These are phyloP conservation scores for Rosa rugosa DNA, from an alignment of 306 rosid genomes.

Conservation along the genomic window DNA sequence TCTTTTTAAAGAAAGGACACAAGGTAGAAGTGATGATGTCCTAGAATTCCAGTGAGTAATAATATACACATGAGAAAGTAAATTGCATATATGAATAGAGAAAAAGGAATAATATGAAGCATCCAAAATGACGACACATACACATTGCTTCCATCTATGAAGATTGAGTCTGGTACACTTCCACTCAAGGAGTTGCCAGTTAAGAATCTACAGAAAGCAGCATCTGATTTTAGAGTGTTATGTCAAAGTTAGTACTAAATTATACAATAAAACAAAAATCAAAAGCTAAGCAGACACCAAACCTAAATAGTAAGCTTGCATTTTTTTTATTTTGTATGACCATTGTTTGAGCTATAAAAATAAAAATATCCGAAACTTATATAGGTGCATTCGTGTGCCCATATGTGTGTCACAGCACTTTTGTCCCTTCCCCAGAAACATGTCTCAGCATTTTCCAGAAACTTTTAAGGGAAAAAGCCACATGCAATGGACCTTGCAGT, in stretches of 20 bases:
- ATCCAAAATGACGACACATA: constrained; percentile 43
- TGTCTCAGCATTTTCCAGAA: constrained; percentile 3
- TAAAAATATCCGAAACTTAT: neutral
- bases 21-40: neutral
- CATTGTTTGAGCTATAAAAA: neutral
- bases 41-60: neutral
- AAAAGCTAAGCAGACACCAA: neutral
- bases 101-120: constrained; percentile 18
- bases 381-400: neutral
- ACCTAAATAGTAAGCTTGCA: neutral
- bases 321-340: neutral
- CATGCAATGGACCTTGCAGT: neutral
- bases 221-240: constrained; percentile 10
- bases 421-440: neutral
- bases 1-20: neutral
- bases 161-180: constrained; percentile 54
- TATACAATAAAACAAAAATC: neutral
- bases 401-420: neutral
- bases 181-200: constrained; percentile 75
- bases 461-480: neutral
- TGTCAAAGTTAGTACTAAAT: neutral
- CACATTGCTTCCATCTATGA: constrained; percentile 68
- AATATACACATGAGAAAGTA: neutral
- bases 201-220: constrained; percentile 55
- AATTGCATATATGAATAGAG: neutral